Percentiles rank a stretch among this genome's conserved stretches.
These are phyloP conservation scores for Leptosphaerulina australis DNA, from an alignment of 2,329 filamentous ascomycete genomes.

Conservation along the genomic window DNA sequence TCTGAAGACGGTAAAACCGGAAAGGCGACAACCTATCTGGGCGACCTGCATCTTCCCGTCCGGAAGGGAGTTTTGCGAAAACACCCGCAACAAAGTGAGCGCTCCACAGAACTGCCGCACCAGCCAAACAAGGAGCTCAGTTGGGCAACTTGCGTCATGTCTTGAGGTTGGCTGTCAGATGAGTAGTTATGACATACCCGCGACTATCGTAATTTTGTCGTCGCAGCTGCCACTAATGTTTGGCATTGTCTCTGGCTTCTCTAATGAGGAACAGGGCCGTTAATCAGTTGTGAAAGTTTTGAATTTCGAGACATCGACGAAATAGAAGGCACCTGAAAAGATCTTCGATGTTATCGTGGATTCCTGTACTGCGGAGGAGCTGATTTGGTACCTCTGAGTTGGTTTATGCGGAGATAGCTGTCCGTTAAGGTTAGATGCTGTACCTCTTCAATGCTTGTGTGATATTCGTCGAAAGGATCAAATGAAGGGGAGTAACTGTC, in stretches of 20 bases:
- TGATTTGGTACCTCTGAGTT: neutral
- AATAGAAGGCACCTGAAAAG: neutral
- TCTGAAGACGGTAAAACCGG: conserved; percentile 2
- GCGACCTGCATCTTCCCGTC: conserved; percentile 14
- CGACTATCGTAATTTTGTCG: conserved; percentile 4
- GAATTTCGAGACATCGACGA: neutral
- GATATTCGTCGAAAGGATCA: conserved; percentile 1
- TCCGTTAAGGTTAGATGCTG: neutral
- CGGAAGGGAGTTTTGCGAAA: neutral
- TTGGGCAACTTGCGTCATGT: conserved; percentile 13
- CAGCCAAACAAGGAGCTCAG: conserved; percentile 9
- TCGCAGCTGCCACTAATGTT: conserved; percentile 13
- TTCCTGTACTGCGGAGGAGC: neutral
- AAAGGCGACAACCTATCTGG: conserved; percentile 3
- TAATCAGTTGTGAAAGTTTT: neutral
- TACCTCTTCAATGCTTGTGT: conserved; percentile 1
- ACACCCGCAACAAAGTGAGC: conserved; percentile 8
- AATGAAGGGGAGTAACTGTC: conserved; percentile 13
- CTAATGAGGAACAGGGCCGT: conserved; percentile 4
- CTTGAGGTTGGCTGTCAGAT: conserved; percentile 3
- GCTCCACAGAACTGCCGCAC: conserved; percentile 5
- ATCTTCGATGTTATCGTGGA: neutral
- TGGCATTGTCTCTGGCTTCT: conserved; percentile 6
- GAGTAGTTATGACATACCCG: conserved; percentile 12
- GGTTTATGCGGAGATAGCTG: neutral